Percentiles rank a stretch among this genome's conserved stretches.
phyloP scores from a whole-genome alignment of 371 early-diverging fungal genomes.

The Blastocladiella emersonii region DNA sequence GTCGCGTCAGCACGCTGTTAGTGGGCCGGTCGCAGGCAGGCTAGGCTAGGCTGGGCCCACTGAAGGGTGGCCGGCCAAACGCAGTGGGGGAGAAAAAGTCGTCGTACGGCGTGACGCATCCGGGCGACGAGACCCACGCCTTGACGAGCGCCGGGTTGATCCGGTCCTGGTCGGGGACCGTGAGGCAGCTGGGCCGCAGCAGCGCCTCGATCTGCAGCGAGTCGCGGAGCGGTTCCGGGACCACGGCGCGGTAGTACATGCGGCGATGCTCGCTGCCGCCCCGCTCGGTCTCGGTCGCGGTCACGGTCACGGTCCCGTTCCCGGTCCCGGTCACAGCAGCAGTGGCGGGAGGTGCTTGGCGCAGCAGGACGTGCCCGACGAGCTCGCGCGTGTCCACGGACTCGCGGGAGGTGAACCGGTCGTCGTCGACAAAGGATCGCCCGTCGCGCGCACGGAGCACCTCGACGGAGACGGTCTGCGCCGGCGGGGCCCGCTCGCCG shows the following conservation, averaged over 20 bases:
- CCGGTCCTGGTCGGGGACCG: background rate
- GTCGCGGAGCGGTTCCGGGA: conserved; percentile 5
- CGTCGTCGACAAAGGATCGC: conserved; percentile 18
- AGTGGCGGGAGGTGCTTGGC: background rate
- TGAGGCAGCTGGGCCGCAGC: background rate
- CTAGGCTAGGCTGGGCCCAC: conserved; percentile 13
- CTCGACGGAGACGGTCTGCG: conserved; percentile 12
- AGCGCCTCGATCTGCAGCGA: conserved; percentile 11
- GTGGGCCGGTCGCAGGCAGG: too few relatives aligned
- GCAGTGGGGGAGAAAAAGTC: too few relatives aligned
- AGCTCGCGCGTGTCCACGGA: conserved; percentile 13
- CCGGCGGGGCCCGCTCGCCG: too few relatives aligned
- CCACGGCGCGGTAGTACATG: conserved; percentile 17
- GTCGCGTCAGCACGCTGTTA: too few relatives aligned
- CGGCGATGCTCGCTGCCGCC: conserved; percentile 5
- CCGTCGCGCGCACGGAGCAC: conserved; percentile 12
- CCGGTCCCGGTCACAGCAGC: background rate
- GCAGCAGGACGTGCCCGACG: conserved; percentile 7
- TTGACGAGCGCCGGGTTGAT: background rate
- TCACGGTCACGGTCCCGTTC: background rate
- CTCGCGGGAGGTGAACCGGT: conserved; percentile 15
- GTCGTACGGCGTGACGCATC: background rate
- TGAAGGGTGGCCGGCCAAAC: conserved; percentile 8
- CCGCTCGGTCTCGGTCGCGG: conserved; percentile 1
- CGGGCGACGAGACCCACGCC: background rate